A percentile compares a stretch with the other conserved stretches of the same genome.
Evolutionary conservation across 2,329 filamentous ascomycete genomes (phyloP).

Genomic region (Fusarium succisae): DNA sequence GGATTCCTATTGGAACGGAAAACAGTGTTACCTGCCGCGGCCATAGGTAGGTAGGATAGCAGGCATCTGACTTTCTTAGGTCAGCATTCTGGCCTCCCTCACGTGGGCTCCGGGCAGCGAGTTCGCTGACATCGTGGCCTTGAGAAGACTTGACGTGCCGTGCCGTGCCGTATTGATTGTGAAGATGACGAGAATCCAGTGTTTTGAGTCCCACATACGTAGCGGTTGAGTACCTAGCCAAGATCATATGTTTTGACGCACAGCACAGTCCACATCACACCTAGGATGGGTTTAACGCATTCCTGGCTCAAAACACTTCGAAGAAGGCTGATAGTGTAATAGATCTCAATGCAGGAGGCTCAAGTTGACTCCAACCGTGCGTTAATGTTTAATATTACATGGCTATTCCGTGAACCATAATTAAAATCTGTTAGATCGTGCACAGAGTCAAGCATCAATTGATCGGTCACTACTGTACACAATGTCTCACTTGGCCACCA

Average conservation of each 20-base stretch:
- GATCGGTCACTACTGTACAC: constrained; percentile 4
- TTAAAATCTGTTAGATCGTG: not conserved
- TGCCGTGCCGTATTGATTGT: not conserved
- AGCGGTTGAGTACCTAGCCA: not conserved
- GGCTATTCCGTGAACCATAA: not conserved
- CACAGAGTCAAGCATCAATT: not conserved
- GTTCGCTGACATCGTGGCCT: constrained; percentile 38
- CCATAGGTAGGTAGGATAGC: constrained; percentile 4
- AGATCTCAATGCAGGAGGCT: not conserved
- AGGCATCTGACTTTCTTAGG: constrained; percentile 23
- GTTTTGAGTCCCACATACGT: not conserved
- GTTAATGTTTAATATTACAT: not conserved
- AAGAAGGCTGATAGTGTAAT: not conserved
- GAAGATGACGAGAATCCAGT: not conserved
- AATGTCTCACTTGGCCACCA: constrained; percentile 24
- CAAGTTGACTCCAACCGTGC: not conserved
- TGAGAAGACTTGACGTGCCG: not conserved
- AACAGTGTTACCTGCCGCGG: constrained; percentile 31
- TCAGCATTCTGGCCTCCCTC: constrained; percentile 25
- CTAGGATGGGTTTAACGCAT: not conserved
- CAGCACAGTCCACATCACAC: not conserved
- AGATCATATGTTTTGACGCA: not conserved
- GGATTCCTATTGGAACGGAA: constrained; percentile 15
- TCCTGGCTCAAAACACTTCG: not conserved
- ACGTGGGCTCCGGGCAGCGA: constrained; percentile 33